Evolutionary conservation across 148 eudicot genomes (phyloP), one percentile per base, ranked within the genome.

Genomic region (Dysphania ambrosioides): DNA sequence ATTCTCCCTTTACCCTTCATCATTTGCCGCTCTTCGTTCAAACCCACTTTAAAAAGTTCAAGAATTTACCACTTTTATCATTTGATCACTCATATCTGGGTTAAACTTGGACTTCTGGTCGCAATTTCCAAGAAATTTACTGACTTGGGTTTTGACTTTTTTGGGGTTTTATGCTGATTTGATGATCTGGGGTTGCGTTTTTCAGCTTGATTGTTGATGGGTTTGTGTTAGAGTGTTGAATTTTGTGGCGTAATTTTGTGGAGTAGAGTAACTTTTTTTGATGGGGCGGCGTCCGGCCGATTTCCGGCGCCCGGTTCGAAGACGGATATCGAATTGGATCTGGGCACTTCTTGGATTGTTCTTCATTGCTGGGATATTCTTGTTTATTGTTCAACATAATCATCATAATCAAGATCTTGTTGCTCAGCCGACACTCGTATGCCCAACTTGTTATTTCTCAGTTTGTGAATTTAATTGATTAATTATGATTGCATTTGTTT

Each of bases 211-310:
- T 36, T 30, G 24, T 19, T 53, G 63, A 51, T 73, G 80, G 78
- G 69, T 75, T 23, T 53, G 21, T 7, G 16, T 36, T 27, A 18
- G 32, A 57, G 55, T 77, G 59, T 58, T 53, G 74, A 77, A 61
- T 74, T 75, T 75, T 60, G 57, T 30, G 34, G 66, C 8, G 36
- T 12, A 26, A 12, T 31, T 1, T n/a, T 72, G 24, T 32, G 55
- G 56, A 59, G 47, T 26, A 51, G 76, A 85, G 76, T n/a, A n/a
- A n/a, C n/a, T n/a, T n/a, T n/a, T n/a, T n/a, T n/a, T n/a, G 84
- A 92, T 92, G 97, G 77, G 92, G 78, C 84, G 97, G 81, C 89
- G 93, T 88, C 91, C 87, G 38, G 88, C 91, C 82, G 92, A 90
- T 23, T 86, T 81, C 79, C 91, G 95, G 91, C 95, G 97, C 89